A percentile compares a stretch with the other conserved stretches of the same genome.
phyloP scores from a whole-genome alignment of 2,329 filamentous ascomycete species.

The Lasiodiplodia gonubiensis region DNA sequence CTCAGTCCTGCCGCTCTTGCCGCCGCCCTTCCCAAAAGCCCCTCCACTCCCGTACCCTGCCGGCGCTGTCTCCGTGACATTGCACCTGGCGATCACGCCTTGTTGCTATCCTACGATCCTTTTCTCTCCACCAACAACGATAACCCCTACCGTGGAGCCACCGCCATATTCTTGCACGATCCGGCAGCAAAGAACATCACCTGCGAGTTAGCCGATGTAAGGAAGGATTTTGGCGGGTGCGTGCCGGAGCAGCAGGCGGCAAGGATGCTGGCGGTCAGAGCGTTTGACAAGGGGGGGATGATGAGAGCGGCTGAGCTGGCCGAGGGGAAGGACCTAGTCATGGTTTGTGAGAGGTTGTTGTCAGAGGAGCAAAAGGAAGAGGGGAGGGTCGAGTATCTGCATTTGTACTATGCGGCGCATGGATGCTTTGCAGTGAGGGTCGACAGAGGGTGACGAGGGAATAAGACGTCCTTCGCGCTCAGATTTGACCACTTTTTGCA shows the following conservation, averaged over 20 bases:
- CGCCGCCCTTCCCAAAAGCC: not conserved
- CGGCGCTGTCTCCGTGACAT: not conserved
- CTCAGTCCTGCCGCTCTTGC: not conserved
- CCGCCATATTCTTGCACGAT: not conserved
- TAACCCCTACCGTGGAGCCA: not conserved
- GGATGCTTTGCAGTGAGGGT: slow-evolving; percentile 5
- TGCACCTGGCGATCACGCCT: not conserved
- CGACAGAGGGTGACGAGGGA: not conserved
- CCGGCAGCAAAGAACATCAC: not conserved
- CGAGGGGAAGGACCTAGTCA: not conserved
- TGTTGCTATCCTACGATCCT: not conserved
- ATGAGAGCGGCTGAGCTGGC: not conserved
- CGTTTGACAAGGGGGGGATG: not conserved
- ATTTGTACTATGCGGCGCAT: not conserved
- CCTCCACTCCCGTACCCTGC: not conserved
- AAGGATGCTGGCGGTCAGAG: not conserved
- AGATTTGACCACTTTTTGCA: no score
- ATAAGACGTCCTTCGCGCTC: no score
- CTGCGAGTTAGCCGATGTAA: not conserved
- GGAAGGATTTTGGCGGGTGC: not conserved
- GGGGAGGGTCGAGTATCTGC: not conserved
- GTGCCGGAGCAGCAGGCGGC: not conserved
- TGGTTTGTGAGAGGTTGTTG: not conserved
- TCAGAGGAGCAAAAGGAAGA: not conserved
- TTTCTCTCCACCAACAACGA: not conserved